These are phyloP conservation scores for Aspergillus ostianus DNA, from an alignment of 495 filamentous ascomycete genomes.

Conservation along the genomic window DNA sequence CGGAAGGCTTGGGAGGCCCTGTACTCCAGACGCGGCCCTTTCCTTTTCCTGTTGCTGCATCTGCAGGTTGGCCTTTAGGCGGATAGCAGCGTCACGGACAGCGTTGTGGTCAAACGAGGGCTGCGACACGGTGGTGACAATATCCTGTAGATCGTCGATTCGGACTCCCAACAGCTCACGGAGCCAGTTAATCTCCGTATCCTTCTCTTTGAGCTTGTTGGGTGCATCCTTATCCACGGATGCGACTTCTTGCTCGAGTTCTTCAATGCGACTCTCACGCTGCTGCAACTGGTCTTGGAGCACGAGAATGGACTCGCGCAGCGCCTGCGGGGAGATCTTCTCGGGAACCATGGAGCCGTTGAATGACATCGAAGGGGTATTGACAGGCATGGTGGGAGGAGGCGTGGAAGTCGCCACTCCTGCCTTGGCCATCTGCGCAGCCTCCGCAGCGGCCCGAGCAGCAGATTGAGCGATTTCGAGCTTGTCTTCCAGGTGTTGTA, in stretches of 20 bases:
- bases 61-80: conserved; percentile 88
- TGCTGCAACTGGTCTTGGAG: conserved; percentile 95
- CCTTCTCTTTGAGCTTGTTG: conserved; percentile 77
- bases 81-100: conserved; percentile 86
- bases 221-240: conserved; percentile 69
- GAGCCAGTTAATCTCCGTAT: conserved; percentile 94
- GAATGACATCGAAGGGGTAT: conserved; percentile 45
- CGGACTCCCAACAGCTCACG: conserved; percentile 89
- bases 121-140: conserved; percentile 73
- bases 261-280: conserved; percentile 83
- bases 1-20: conserved; percentile 50
- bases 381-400: conserved; percentile 29
- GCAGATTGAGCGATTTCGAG: conserved; percentile 88
- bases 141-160: conserved; percentile 86
- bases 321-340: conserved; percentile 87
- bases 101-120: conserved; percentile 71
- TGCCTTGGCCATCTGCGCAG: conserved; percentile 65
- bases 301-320: conserved; percentile 93
- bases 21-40: conserved; percentile 49
- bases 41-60: conserved; percentile 97
- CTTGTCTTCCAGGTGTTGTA: conserved; percentile 81
- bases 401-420: conserved; percentile 25
- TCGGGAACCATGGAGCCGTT: conserved; percentile 60
- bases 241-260: conserved; percentile 69
- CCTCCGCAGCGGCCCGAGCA: conserved; percentile 80